These are phyloP conservation scores for Cyberlindnera galapagoensis DNA, from an alignment of 805 yeast genomes.

Conservation along the genomic window DNA sequence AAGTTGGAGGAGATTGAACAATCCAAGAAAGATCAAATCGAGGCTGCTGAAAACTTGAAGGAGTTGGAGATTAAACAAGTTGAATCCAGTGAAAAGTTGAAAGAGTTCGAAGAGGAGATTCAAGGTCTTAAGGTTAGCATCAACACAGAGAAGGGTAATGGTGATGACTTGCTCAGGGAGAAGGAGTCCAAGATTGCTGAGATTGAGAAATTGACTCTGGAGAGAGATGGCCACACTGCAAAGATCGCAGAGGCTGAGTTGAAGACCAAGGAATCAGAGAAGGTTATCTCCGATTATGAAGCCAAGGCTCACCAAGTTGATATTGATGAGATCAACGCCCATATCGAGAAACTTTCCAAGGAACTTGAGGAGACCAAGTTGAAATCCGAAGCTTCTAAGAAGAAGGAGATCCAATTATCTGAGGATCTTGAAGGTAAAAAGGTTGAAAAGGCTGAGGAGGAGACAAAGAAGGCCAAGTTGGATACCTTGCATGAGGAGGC, in stretches of 20 bases:
- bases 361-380: conserved; percentile 11
- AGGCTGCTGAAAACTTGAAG: conserved; percentile 17
- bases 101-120: conserved; percentile 13
- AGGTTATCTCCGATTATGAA: conserved; percentile 9
- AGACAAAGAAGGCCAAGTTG: conserved; percentile 11
- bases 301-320: conserved; percentile 11
- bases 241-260: conserved; percentile 11
- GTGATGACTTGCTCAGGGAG: conserved; percentile 12
- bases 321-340: conserved; percentile 15
- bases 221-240: conserved; percentile 13
- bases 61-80: conserved; percentile 20
- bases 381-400: conserved; percentile 9
- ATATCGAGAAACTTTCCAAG: conserved; percentile 10
- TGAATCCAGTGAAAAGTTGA: conserved; percentile 19
- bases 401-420: conserved; percentile 7
- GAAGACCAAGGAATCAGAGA: conserved; percentile 8
- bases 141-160: conserved; percentile 14
- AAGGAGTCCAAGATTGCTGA: conserved; percentile 12
- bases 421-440: conserved; percentile 10
- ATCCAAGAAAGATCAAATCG: conserved; percentile 16
- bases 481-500: conserved; percentile 16
- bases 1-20: conserved; percentile 18
- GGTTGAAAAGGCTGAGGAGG: conserved; percentile 9
- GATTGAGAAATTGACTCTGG: conserved; percentile 15
- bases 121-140: conserved; percentile 12